Percentiles rank a stretch among this genome's conserved stretches.
Evolutionary conservation across 2,329 filamentous ascomycete species (phyloP).

Genomic region (Colletotrichum gigasporum): DNA sequence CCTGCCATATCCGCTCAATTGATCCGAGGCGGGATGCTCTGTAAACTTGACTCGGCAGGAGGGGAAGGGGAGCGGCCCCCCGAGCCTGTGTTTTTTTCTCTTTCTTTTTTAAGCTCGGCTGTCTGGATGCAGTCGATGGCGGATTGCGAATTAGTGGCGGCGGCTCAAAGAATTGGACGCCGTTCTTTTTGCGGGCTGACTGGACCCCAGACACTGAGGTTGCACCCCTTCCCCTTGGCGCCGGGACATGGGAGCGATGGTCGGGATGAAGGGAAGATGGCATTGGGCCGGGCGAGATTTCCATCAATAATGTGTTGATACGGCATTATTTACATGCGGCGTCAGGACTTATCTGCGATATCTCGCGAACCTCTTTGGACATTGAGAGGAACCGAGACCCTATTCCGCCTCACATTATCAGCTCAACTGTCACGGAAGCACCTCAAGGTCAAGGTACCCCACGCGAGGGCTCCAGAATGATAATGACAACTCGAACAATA

Average conservation of each 20-base stretch:
- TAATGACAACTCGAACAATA: background rate
- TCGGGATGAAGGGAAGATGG: constrained; percentile 22
- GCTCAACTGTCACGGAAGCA: background rate
- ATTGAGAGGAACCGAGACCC: too few species aligned
- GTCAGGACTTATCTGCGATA: too few species aligned
- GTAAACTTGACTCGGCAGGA: constrained; percentile 27
- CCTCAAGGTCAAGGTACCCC: background rate
- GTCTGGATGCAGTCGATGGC: constrained; percentile 28
- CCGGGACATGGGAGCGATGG: constrained; percentile 15
- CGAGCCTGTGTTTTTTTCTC: constrained; percentile 18
- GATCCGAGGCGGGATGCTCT: constrained; percentile 1
- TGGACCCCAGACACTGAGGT: constrained; percentile 9
- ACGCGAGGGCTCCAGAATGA: too few species aligned
- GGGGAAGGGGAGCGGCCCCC: constrained; percentile 4
- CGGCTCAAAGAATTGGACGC: constrained; percentile 27
- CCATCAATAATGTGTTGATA: background rate
- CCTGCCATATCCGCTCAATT: constrained; percentile 11
- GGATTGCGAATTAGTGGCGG: constrained; percentile 24
- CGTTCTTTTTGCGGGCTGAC: constrained; percentile 8
- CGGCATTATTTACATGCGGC: too few species aligned
- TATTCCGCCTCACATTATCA: too few species aligned
- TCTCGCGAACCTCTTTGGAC: too few species aligned
- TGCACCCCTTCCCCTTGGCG: constrained; percentile 15
- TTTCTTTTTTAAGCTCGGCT: constrained; percentile 28
- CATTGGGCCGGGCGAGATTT: background rate